These are phyloP conservation scores for Saccharomyces pastorianus DNA, from an alignment of 1,139 yeast species.

Conservation along the genomic window DNA sequence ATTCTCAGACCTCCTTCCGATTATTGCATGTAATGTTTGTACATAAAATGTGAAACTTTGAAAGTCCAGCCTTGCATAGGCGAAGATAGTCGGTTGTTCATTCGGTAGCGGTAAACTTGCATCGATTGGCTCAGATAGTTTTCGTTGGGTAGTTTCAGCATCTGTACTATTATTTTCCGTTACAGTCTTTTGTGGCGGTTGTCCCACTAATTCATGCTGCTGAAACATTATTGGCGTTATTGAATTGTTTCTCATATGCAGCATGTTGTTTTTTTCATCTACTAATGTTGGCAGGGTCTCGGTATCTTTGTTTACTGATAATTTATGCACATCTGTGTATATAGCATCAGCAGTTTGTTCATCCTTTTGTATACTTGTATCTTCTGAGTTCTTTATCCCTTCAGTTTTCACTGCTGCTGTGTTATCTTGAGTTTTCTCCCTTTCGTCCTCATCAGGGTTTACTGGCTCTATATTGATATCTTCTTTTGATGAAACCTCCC, in stretches of 20 bases:
- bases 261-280: slow-evolving; percentile 9
- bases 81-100: slow-evolving; percentile 58
- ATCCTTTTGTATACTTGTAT: not conserved
- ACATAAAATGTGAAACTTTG: slow-evolving; percentile 90
- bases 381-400: not conserved
- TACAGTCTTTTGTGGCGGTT: not conserved
- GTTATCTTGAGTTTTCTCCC: not conserved
- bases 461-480: slow-evolving; percentile 4
- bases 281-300: slow-evolving; percentile 16
- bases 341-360: not conserved
- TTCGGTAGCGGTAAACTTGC: slow-evolving; percentile 12
- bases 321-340: not conserved
- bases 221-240: slow-evolving; percentile 27
- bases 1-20: slow-evolving; percentile 83
- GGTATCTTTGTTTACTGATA: slow-evolving; percentile 4
- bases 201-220: slow-evolving; percentile 13
- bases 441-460: not conserved
- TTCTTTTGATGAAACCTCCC: slow-evolving; percentile 3
- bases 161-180: not conserved
- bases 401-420: not conserved
- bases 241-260: slow-evolving; percentile 20
- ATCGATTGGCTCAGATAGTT: slow-evolving; percentile 1
- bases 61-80: slow-evolving; percentile 90
- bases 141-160: slow-evolving; percentile 2
- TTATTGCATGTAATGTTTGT: slow-evolving; percentile 85